Percentiles rank a stretch among this genome's conserved stretches.
Evolutionary conservation across 345 rosid species (phyloP).

Genomic region (Eucalyptus melliodora): DNA sequence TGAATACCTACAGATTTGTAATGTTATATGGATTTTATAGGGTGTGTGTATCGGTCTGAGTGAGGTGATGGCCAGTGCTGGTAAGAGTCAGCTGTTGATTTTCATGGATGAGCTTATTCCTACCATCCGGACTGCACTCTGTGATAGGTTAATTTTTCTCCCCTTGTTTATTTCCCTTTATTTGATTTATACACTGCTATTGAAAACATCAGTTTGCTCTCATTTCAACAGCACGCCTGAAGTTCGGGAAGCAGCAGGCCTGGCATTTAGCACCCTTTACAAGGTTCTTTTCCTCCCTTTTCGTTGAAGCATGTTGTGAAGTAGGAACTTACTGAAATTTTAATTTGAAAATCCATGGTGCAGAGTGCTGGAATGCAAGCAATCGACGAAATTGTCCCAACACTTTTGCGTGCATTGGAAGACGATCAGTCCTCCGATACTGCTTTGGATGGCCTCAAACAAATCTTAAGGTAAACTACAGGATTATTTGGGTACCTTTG

Average conservation of each 20-base stretch:
- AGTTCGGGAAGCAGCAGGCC: conserved; percentile 97
- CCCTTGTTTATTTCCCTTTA: neutral
- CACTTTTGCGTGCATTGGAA: conserved; percentile 86
- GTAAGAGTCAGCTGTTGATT: conserved; percentile 76
- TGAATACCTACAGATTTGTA: neutral
- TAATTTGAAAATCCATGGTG: neutral
- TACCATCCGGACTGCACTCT: conserved; percentile 88
- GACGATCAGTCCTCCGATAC: conserved; percentile 86
- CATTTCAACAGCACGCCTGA: conserved; percentile 40
- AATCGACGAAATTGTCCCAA: conserved; percentile 96
- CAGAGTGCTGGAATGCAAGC: conserved; percentile 99
- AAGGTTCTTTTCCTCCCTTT: conserved; percentile 32
- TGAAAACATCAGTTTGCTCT: neutral
- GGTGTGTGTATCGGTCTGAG: conserved; percentile 98
- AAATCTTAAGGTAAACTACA: conserved; percentile 64
- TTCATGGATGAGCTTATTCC: conserved; percentile 96
- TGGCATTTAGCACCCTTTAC: conserved; percentile 95
- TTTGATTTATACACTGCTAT: neutral
- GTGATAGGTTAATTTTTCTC: conserved; percentile 60
- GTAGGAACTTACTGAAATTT: neutral
- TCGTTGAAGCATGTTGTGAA: neutral
- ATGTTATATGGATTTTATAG: conserved; percentile 13
- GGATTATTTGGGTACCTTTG: neutral
- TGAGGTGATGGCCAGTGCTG: conserved; percentile 99
- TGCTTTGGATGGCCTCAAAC: conserved; percentile 94